These are phyloP conservation scores for Epichloe typhina DNA, from an alignment of 2,329 filamentous ascomycete species.

Conservation along the genomic window DNA sequence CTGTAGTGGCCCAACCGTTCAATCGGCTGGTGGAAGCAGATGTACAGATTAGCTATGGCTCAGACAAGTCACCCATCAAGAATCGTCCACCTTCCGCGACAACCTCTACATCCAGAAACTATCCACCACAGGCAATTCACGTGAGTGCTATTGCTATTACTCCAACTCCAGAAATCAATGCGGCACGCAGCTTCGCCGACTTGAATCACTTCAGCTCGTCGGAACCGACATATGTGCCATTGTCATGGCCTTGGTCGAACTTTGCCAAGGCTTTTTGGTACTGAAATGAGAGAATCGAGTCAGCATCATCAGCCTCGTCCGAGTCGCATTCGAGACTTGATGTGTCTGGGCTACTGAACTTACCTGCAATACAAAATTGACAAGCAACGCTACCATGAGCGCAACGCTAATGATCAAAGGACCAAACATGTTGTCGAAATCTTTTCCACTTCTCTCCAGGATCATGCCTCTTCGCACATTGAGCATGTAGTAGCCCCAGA, in stretches of 20 bases:
- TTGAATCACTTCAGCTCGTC: constrained; percentile 20
- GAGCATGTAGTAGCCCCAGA: constrained; percentile 82
- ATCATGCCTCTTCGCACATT: constrained; percentile 68
- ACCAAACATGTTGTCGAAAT: constrained; percentile 82
- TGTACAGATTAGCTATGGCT: too few species aligned
- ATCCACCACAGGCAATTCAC: not conserved
- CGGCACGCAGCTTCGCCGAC: not conserved
- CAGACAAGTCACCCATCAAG: too few species aligned
- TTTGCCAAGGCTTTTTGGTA: constrained; percentile 20
- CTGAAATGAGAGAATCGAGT: constrained; percentile 8
- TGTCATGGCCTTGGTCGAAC: constrained; percentile 11
- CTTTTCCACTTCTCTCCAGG: constrained; percentile 69
- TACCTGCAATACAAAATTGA: constrained; percentile 87
- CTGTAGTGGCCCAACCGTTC: too few species aligned
- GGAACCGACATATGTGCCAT: constrained; percentile 5
- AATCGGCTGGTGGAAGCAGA: too few species aligned
- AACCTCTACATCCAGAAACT: not conserved
- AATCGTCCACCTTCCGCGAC: not conserved
- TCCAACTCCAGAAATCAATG: not conserved
- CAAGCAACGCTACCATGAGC: constrained; percentile 60
- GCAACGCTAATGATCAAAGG: constrained; percentile 73
- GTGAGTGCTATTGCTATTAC: not conserved
- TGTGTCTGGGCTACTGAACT: constrained; percentile 12
- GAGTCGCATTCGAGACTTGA: too few species aligned
- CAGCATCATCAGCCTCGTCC: not conserved